Conservation (phyloP, 1,284 basidiomycete species). For the Papiliotrema terrestris region DNA sequence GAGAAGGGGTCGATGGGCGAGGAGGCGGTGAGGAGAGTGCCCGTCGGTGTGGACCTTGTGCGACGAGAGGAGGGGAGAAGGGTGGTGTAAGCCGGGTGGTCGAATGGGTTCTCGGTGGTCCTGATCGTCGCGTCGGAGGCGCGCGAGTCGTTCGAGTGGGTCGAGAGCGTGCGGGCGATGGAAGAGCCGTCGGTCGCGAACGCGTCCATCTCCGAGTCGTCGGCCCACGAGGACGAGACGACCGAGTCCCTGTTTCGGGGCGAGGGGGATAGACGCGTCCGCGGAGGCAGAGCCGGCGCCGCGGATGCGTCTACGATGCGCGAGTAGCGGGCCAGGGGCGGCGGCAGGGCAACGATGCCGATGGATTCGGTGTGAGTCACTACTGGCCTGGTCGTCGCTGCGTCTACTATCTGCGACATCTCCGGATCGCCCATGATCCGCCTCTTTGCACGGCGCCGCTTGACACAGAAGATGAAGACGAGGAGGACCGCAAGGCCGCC, state of each 20-base stretch:
- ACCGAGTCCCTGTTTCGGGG: neutral
- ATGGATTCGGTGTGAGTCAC: too few relatives aligned
- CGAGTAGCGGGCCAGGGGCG: neutral
- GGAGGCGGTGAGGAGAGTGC: neutral
- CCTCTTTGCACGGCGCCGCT: too few relatives aligned
- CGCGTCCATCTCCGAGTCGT: conserved; percentile 6
- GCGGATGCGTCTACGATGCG: neutral
- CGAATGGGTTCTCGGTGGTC: conserved; percentile 3
- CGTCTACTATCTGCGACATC: too few relatives aligned
- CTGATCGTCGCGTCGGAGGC: neutral
- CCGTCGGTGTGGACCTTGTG: neutral
- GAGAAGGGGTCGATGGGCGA: neutral
- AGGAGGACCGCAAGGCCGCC: too few relatives aligned
- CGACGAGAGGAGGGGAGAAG: neutral
- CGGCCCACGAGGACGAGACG: neutral
- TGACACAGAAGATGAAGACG: too few relatives aligned
- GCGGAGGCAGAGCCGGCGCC: neutral
- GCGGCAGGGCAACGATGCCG: conserved; percentile 2
- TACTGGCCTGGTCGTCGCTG: too few relatives aligned
- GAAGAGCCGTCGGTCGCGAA: conserved; percentile 2
- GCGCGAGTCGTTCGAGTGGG: neutral
- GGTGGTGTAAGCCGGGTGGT: conserved; percentile 7
- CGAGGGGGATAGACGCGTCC: neutral
- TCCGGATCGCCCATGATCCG: too few relatives aligned
- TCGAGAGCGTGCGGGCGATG: conserved; percentile 2